Conservation (phyloP, 805 yeast species). For the Barnettozyma siamensis region DNA sequence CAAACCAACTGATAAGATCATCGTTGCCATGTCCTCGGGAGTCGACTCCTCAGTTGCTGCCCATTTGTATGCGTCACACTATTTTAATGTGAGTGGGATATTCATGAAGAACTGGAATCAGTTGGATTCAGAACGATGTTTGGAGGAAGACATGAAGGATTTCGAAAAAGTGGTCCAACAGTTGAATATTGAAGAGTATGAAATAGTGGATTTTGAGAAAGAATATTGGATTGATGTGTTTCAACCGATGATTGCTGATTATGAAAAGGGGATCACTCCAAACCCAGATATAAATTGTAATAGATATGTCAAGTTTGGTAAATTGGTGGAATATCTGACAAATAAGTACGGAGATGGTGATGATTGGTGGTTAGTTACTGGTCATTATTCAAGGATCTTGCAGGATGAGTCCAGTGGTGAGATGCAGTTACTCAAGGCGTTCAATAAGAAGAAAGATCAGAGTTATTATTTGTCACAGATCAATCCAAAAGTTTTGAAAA, state of each 20-base stretch:
- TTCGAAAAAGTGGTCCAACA: slow-evolving; percentile 60
- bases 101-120: slow-evolving; percentile 79
- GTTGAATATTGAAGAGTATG: slow-evolving; percentile 56
- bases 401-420: slow-evolving; percentile 27
- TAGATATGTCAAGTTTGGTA: slow-evolving; percentile 80
- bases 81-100: slow-evolving; percentile 66
- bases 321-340: slow-evolving; percentile 51
- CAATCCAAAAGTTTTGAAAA: slow-evolving; percentile 36
- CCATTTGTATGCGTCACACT: slow-evolving; percentile 45
- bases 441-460: slow-evolving; percentile 70
- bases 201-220: slow-evolving; percentile 74
- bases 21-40: slow-evolving; percentile 94
- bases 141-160: slow-evolving; percentile 86
- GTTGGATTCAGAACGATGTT: slow-evolving; percentile 50
- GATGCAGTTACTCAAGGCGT: slow-evolving; percentile 50
- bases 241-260: slow-evolving; percentile 80
- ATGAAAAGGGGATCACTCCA: slow-evolving; percentile 74
- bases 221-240: slow-evolving; percentile 94
- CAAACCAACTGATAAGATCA: slow-evolving; percentile 46
- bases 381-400: slow-evolving; percentile 65
- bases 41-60: slow-evolving; percentile 94
- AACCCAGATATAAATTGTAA: slow-evolving; percentile 94
- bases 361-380: slow-evolving; percentile 85
- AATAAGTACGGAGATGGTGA: slow-evolving; percentile 27
- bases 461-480: slow-evolving; percentile 83